Conservation (phyloP, 2,329 filamentous ascomycete genomes). For the Parafenestella ontariensis region DNA sequence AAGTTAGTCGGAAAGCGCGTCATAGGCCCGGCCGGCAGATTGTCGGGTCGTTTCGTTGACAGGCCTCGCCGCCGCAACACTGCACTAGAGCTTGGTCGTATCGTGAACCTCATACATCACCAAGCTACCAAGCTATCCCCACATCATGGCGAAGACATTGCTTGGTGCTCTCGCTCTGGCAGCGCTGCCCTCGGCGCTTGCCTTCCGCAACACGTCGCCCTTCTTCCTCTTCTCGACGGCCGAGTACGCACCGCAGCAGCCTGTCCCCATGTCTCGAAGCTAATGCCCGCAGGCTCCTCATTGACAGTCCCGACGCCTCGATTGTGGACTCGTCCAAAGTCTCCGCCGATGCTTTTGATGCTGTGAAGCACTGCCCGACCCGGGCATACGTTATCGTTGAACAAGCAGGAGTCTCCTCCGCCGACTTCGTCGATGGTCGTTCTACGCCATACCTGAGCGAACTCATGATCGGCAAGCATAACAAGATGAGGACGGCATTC, state of each 20-base stretch:
- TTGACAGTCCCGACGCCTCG: constrained; percentile 33
- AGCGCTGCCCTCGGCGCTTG: constrained; percentile 65
- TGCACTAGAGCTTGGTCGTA: constrained; percentile 21
- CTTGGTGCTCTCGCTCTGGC: constrained; percentile 59
- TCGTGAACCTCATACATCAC: constrained; percentile 11
- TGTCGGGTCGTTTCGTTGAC: constrained; percentile 7
- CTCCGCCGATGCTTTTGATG: constrained; percentile 50
- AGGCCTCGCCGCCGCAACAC: constrained; percentile 15
- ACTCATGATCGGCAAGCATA: constrained; percentile 56
- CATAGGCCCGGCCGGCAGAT: constrained; percentile 25
- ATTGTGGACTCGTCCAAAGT: constrained; percentile 55
- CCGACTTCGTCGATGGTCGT: constrained; percentile 67
- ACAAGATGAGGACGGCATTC: constrained; percentile 62
- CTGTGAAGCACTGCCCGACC: constrained; percentile 72
- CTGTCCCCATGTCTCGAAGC: constrained; percentile 19
- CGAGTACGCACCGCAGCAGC: constrained; percentile 64
- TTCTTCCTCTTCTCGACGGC: constrained; percentile 88
- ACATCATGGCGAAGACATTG: constrained; percentile 53
- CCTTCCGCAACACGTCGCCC: constrained; percentile 86
- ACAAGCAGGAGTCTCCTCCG: constrained; percentile 75
- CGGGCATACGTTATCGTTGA: constrained; percentile 78
- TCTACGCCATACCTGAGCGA: constrained; percentile 62
- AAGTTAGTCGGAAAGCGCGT: constrained; percentile 33
- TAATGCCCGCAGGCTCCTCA: constrained; percentile 39
- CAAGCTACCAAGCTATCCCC: constrained; percentile 19